These are phyloP conservation scores for Russula vinacea DNA, from an alignment of 768 basidiomycete genomes.

Conservation along the genomic window DNA sequence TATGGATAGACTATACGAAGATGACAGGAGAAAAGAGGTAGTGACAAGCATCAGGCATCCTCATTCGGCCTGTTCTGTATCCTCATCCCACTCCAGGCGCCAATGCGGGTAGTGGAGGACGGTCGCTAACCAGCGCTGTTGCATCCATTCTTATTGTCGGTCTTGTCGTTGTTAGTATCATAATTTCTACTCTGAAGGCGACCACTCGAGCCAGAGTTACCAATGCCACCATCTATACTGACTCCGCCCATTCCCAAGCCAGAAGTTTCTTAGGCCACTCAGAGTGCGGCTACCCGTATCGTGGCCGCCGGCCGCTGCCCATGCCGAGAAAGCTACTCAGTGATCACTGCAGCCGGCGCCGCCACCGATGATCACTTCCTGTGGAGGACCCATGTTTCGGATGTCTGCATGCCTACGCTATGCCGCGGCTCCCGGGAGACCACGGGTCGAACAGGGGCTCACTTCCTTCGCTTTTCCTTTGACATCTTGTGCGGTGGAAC, in stretches of 20 bases:
- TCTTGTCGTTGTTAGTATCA: neutral
- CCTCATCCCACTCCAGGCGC: slow-evolving; percentile 22
- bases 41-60: slow-evolving; percentile 2
- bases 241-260: neutral
- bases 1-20: no score
- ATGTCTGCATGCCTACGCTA: slow-evolving; percentile 8
- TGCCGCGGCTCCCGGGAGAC: slow-evolving; percentile 13
- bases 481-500: neutral
- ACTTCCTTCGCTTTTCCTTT: slow-evolving; percentile 12
- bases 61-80: slow-evolving; percentile 7
- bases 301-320: neutral
- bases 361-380: neutral
- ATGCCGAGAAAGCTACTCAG: neutral
- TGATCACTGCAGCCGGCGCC: slow-evolving; percentile 2
- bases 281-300: neutral
- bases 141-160: no score
- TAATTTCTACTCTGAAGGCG: no score
- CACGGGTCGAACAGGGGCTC: neutral
- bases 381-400: neutral
- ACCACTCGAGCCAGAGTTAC: neutral
- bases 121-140: neutral
- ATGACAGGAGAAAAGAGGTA: no score
- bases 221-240: no score
- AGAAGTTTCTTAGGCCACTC: neutral
- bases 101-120: neutral